These are phyloP conservation scores for Takashimella koratensis DNA, from an alignment of 1,284 basidiomycete species.

Conservation along the genomic window DNA sequence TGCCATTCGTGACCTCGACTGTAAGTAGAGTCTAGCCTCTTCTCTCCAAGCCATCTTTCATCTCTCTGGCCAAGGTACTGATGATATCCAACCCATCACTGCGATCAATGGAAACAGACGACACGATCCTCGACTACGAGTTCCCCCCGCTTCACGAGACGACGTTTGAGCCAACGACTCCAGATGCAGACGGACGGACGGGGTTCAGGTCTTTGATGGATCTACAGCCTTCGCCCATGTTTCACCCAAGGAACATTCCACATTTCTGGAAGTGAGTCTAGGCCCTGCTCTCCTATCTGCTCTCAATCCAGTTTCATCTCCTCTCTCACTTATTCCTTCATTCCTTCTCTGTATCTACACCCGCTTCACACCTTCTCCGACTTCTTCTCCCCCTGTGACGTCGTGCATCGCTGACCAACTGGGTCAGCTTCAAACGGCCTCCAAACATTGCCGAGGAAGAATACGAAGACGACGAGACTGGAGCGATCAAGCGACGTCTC, in stretches of 20 bases:
- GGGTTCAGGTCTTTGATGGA: conserved; percentile 29
- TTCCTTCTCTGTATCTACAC: no score
- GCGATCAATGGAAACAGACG: no score
- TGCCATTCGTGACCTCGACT: conserved; percentile 73
- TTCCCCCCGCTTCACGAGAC: conserved; percentile 66
- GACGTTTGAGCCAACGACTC: conserved; percentile 44
- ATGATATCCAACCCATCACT: no score
- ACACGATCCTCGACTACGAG: conserved; percentile 63
- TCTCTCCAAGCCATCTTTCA: no score
- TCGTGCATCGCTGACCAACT: no score
- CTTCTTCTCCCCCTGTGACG: no score
- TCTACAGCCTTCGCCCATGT: conserved; percentile 38
- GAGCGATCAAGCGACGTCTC: conserved; percentile 25
- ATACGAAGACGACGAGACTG: conserved; percentile 25
- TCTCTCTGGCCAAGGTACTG: no score
- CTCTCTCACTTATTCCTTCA: no score
- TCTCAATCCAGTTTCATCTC: no score
- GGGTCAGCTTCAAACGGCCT: not conserved
- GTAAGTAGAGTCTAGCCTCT: no score
- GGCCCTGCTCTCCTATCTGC: no score
- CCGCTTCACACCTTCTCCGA: no score
- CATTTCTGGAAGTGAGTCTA: conserved; percentile 25
- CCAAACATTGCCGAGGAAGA: conserved; percentile 7
- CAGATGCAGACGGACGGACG: conserved; percentile 14
- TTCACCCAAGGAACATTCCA: conserved; percentile 29